Base-by-base conservation (phyloP, 768 basidiomycete genomes). In the Hericium alpestre region DNA sequence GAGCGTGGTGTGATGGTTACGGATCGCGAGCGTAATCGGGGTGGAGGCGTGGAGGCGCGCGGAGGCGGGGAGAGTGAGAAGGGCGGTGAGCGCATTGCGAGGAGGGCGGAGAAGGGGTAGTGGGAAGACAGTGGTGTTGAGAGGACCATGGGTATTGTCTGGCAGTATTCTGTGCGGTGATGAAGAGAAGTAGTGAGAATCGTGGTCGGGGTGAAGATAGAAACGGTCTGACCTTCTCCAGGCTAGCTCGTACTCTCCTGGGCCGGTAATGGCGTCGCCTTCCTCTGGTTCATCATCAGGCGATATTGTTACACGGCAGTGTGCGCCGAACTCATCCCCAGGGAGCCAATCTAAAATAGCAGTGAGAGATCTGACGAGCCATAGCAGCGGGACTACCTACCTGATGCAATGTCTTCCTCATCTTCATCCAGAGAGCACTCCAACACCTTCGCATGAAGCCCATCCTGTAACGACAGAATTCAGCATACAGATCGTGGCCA, bases 21-120 rank as follows among this genome's bases (percentile, higher is more conserved):
- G 81, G 58, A 88, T 69, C 59, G 73, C 78, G 52, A 86, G 67
- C 52, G 75, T 70, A 27, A 91, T 74, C 3, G 75, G 66, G 16
- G 83, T 67, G 0, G 84, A 82, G 1, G 70, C 65, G 64, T 93
- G 91, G 3, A 93, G 74, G 40, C 69, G 78, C 9, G 83, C 86
- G 2, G 70, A 74, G 0, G 87, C 72, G 0, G 90, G 86, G 2
- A 82, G 73, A 56, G 76, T 70, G 5, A 93, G 73, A 2, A 86
- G 72, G 4, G 88, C 90, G 38, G 87, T 69, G 25, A 95, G 69
- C 7, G 73, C 77, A 40, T 89, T 82, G 1, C 72, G 66, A 3
- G 85, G 88, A 2, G 81, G 82, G 20, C 67, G 70, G 11, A 93
- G 73, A 3, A 74, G 56, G 0, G 91, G 90, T n/a, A 93, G 70